These are phyloP conservation scores for Mycena capillaripes DNA, from an alignment of 768 basidiomycete genomes.

Conservation along the genomic window DNA sequence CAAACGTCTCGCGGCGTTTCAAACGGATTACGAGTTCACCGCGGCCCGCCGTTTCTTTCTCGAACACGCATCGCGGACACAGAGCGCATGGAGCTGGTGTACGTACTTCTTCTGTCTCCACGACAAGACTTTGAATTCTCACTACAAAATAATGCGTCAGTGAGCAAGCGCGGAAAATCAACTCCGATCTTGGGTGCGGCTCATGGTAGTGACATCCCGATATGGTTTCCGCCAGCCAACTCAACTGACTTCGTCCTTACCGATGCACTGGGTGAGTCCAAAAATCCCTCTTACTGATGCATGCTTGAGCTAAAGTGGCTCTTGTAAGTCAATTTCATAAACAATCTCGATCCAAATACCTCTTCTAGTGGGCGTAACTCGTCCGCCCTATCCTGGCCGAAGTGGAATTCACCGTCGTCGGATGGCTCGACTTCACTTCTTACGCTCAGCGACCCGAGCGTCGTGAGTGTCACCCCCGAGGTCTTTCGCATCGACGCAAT, in stretches of 20 bases:
- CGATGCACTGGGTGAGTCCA: slow-evolving; percentile 24
- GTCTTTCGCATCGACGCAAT: slow-evolving; percentile 29
- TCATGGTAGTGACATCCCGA: slow-evolving; percentile 14
- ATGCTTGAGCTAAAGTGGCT: neutral
- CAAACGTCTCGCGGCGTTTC: slow-evolving; percentile 33
- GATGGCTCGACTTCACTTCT: slow-evolving; percentile 8
- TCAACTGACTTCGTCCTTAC: neutral
- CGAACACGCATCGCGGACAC: slow-evolving; percentile 21
- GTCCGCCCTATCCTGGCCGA: slow-evolving; percentile 17
- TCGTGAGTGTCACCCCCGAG: slow-evolving; percentile 9
- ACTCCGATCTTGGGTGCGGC: slow-evolving; percentile 20
- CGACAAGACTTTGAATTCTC: neutral
- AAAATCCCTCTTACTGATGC: neutral
- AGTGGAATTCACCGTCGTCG: neutral
- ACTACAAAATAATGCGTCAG: neutral
- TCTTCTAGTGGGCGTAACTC: neutral
- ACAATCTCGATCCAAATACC: slow-evolving; percentile 26
- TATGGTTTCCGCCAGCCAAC: slow-evolving; percentile 21
- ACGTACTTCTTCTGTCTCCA: neutral
- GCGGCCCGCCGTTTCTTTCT: slow-evolving; percentile 26
- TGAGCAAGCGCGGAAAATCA: slow-evolving; percentile 26
- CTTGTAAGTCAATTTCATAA: slow-evolving; percentile 32
- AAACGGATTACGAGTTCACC: slow-evolving; percentile 20
- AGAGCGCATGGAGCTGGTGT: slow-evolving; percentile 32
- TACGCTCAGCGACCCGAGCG: slow-evolving; percentile 22